A percentile compares a stretch with the other conserved stretches of the same genome.
These are phyloP conservation scores for Aspergillus sp. DNA, from an alignment of 2,329 filamentous ascomycete species.

Conservation along the genomic window DNA sequence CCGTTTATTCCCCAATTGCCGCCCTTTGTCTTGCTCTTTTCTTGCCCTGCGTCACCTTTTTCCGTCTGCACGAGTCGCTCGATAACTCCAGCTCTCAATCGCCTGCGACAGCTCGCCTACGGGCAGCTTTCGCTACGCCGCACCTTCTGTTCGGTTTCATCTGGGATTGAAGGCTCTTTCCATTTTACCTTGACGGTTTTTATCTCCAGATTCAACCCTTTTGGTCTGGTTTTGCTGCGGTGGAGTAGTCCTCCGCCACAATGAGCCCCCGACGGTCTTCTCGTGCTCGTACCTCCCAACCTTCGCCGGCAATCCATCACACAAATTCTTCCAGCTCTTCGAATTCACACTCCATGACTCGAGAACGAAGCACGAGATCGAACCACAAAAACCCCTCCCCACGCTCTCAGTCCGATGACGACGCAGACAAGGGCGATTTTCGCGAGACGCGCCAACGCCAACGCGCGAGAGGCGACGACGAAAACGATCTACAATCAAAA, in stretches of 20 bases:
- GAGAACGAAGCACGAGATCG: constrained; percentile 73
- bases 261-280: constrained; percentile 85
- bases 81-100: constrained; percentile 20
- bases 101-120: constrained; percentile 26
- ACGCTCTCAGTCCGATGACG: constrained; percentile 54
- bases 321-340: constrained; percentile 75
- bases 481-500: constrained; percentile 55
- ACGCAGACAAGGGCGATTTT: constrained; percentile 61
- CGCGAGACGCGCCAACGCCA: constrained; percentile 75
- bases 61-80: constrained; percentile 21
- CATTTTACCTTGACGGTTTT: constrained; percentile 2
- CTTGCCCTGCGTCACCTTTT: constrained; percentile 11
- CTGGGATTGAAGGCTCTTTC: constrained; percentile 6
- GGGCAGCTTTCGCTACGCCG: constrained; percentile 15
- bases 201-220: constrained; percentile 3
- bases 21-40: constrained; percentile 13
- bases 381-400: constrained; percentile 72
- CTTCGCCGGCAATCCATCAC: constrained; percentile 66
- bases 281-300: constrained; percentile 78
- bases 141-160: constrained; percentile 5
- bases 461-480: constrained; percentile 67
- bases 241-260: constrained; percentile 20
- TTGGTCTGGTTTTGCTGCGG: constrained; percentile 15
- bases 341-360: constrained; percentile 64
- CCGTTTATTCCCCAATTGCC: constrained; percentile 27